A percentile compares a stretch with the other conserved stretches of the same genome.
Evolutionary conservation across 768 basidiomycete species (phyloP).

Genomic region (Rossbeevera mucosa): DNA sequence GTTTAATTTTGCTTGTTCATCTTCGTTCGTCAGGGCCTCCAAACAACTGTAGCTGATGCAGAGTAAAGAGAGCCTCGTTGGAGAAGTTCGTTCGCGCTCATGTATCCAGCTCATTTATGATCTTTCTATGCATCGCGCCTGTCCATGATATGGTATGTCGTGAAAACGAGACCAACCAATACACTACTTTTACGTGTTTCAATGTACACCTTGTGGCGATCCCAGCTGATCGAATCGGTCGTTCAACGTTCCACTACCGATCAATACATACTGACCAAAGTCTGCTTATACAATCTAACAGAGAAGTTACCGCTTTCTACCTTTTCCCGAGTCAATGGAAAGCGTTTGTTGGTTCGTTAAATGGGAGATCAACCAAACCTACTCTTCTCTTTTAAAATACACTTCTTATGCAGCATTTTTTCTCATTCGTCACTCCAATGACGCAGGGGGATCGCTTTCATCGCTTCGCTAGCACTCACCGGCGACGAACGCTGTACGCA

Average conservation of each 20-base stretch:
- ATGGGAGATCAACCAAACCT: neutral
- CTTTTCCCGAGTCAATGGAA: too few species aligned
- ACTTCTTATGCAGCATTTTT: neutral
- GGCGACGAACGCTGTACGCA: too few species aligned
- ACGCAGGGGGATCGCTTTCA: neutral
- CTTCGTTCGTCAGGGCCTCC: constrained; percentile 57
- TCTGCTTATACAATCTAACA: too few species aligned
- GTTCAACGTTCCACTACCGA: too few species aligned
- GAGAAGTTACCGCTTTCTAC: too few species aligned
- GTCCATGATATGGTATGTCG: constrained; percentile 24
- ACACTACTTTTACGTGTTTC: neutral
- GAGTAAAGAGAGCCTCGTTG: constrained; percentile 44
- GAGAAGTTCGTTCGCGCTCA: constrained; percentile 10
- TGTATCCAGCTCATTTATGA: constrained; percentile 18
- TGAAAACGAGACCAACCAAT: constrained; percentile 14
- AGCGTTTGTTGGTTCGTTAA: too few species aligned
- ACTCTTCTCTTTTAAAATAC: fast-evolving
- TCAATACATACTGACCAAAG: too few species aligned
- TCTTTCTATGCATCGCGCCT: constrained; percentile 24
- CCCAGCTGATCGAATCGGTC: neutral
- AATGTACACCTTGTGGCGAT: neutral
- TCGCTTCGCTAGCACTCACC: too few species aligned
- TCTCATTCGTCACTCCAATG: neutral
- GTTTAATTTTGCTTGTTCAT: constrained; percentile 4
- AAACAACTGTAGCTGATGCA: constrained; percentile 78